These are phyloP conservation scores for Leptographium lundbergii DNA, from an alignment of 2,329 filamentous ascomycete species.

Conservation along the genomic window DNA sequence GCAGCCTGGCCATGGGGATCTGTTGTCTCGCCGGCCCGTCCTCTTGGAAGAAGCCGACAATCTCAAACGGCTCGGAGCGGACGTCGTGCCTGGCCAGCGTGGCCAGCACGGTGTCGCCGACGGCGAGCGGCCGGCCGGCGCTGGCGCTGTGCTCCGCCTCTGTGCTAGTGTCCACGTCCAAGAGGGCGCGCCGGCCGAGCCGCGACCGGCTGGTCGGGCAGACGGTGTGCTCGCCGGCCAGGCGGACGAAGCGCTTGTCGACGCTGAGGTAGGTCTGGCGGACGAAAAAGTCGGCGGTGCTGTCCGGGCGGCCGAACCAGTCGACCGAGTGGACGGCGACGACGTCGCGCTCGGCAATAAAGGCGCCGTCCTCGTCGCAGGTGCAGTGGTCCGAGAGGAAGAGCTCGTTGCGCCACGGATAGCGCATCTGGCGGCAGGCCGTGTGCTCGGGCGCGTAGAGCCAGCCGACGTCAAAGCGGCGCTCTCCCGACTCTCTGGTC, in stretches of 20 bases:
- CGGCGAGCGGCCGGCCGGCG: conserved; percentile 12
- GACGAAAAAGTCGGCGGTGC: conserved; percentile 46
- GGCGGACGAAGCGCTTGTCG: conserved; percentile 48
- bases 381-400: conserved; percentile 70
- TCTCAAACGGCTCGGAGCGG: conserved; percentile 47
- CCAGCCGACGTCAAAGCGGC: conserved; percentile 55
- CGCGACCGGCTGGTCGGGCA: conserved; percentile 26
- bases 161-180: neutral
- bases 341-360: conserved; percentile 42
- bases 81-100: conserved; percentile 17
- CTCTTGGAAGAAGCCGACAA: conserved; percentile 27
- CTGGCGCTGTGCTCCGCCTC: neutral
- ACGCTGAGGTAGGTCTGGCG: conserved; percentile 54
- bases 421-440: conserved; percentile 52
- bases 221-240: conserved; percentile 39
- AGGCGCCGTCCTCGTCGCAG: conserved; percentile 34
- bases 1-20: conserved; percentile 26
- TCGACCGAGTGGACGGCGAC: conserved; percentile 43
- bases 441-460: conserved; percentile 62
- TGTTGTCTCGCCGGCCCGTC: conserved; percentile 5
- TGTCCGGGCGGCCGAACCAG: conserved; percentile 38
- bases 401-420: conserved; percentile 59
- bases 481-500: conserved; percentile 17
- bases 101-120: conserved; percentile 50
- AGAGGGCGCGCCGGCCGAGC: neutral